Base-by-base conservation (phyloP, 805 yeast species). In the Ogataea trehalophila region DNA sequence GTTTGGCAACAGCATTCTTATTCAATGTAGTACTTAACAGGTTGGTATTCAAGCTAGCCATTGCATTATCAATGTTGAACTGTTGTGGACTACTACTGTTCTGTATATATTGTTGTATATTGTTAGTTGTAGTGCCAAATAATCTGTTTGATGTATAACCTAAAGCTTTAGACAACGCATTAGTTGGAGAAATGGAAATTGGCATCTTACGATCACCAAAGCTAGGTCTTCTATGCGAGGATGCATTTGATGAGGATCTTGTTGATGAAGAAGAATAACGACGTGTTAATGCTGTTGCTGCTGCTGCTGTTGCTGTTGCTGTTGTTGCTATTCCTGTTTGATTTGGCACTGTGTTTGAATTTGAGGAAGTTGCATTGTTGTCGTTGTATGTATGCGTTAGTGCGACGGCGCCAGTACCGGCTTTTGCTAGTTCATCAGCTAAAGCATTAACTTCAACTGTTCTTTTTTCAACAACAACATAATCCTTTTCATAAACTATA, bases 391-490 rank as follows among this genome's bases (percentile, higher is more conserved):
- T 29, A 23, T 22, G 29, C 38, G 33, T 40, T 47, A n/a, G 48
- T 11, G 71, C 69, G 50, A 71, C 73, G 1, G 78, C 82, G 33
- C 75, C 73, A 6, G 75, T 42, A 1, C 68, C 63, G 0, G 62
- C 63, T 33, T 82, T 83, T 3, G 83, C 83, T 44, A 92, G 70
- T 63, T 91, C 97, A 65, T 92, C 98, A 3, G 99, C 99, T 48
- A 94, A 73, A 2, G 96, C 92, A 69, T 92, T 92, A 8, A 92
- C 95, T 62, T 94, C 98, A 4, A 92, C 97, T 0, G 94, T 88
- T 43, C 95, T 78, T 64, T 92, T 94, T 64, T 92, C 98, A 29
- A 92, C 91, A 37, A 92, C 95, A 33, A 92, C 98, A 58, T 92
- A 92, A 59, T 90, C 97, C 54, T 80, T 83, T 57, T 89, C 96